A percentile compares a stretch with the other conserved stretches of the same genome.
Evolutionary conservation across 2,329 filamentous ascomycete species (phyloP).

Genomic region (Sarocladiaceae sp.): DNA sequence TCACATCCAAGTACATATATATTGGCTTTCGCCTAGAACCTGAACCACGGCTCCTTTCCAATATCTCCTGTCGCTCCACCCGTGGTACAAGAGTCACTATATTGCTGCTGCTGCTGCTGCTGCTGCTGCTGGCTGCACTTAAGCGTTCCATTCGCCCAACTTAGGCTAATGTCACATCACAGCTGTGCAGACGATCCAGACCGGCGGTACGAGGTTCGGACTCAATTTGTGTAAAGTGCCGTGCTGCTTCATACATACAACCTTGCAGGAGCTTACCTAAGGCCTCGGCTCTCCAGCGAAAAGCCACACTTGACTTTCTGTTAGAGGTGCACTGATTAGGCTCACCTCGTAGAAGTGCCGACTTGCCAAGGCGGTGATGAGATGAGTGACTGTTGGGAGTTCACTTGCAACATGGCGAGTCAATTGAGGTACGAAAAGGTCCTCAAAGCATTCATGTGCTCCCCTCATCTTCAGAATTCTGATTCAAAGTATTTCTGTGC

Average conservation of each 20-base stretch:
- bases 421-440: no score
- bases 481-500: no score
- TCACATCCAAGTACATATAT: no score
- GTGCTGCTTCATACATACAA: constrained; percentile 8
- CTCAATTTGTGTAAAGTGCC: constrained; percentile 4
- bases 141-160: constrained; percentile 6
- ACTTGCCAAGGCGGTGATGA: neutral
- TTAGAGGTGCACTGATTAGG: no score
- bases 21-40: neutral
- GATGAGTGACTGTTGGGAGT: no score
- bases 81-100: neutral
- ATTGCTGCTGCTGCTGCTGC: neutral
- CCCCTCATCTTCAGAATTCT: no score
- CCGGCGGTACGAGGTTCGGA: neutral
- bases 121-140: no score
- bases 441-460: no score
- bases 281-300: neutral
- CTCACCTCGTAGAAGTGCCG: constrained; percentile 7
- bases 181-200: constrained; percentile 4
- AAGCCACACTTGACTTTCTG: neutral
- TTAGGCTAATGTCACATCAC: constrained; percentile 7
- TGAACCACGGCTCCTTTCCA: neutral
- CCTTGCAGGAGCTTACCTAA: constrained; percentile 9
- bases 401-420: no score
- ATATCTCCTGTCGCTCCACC: neutral